A percentile compares a stretch with the other conserved stretches of the same genome.
phyloP scores from a whole-genome alignment of 1,139 yeast genomes.

The Hansenula lynferdii region DNA sequence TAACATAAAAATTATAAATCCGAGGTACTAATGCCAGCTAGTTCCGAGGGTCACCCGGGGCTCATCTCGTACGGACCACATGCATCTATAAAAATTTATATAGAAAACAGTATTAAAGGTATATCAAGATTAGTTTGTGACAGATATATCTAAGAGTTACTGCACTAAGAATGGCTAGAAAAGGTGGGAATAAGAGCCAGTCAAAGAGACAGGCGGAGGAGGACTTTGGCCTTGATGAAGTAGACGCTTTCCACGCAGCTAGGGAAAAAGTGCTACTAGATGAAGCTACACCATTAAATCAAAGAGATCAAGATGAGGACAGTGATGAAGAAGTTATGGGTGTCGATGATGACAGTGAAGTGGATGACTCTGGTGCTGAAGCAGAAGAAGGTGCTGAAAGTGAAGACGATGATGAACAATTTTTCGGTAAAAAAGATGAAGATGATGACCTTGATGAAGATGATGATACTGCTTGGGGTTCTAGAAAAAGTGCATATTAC shows the following conservation, averaged over 20 bases:
- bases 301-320: conserved; percentile 52
- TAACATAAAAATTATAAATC: no score
- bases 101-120: no score
- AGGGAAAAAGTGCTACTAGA: conserved; percentile 58
- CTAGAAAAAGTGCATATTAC: conserved; percentile 63
- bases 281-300: conserved; percentile 42
- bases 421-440: conserved; percentile 34
- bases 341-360: conserved; percentile 67
- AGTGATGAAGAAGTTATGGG: conserved; percentile 67
- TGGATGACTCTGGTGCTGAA: conserved; percentile 47
- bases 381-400: conserved; percentile 38
- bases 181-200: conserved; percentile 14
- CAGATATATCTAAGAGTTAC: no score
- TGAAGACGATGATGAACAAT: conserved; percentile 41
- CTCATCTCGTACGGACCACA: conserved; percentile 4
- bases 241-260: conserved; percentile 67
- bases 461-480: conserved; percentile 78
- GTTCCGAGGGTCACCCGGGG: no score
- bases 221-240: conserved; percentile 50
- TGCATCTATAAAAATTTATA: background rate
- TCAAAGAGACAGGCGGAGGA: conserved; percentile 13
- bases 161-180: conserved; percentile 20
- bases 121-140: no score
- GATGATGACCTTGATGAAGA: conserved; percentile 44
- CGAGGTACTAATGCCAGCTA: no score